These are phyloP conservation scores for Podospora tetraspora DNA, from an alignment of 495 filamentous ascomycete genomes.

Conservation along the genomic window DNA sequence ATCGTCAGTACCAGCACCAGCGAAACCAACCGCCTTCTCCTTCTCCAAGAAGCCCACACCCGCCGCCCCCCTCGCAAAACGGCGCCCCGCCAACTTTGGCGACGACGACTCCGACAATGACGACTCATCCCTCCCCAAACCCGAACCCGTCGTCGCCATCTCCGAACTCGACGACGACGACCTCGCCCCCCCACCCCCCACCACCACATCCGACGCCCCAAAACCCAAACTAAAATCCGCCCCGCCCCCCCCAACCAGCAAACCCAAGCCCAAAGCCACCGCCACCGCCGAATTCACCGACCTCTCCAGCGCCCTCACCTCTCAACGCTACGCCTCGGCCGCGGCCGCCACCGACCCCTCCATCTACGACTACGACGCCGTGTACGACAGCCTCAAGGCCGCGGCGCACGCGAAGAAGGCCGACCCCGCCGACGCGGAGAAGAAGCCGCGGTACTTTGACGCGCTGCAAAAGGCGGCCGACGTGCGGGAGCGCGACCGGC, in stretches of 20 bases:
- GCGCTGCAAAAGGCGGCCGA: slow-evolving; percentile 75
- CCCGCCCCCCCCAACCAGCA: slow-evolving; percentile 6
- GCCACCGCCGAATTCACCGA: slow-evolving; percentile 39
- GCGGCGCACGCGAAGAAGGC: slow-evolving; percentile 27
- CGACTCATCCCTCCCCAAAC: slow-evolving; percentile 10
- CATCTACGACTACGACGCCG: slow-evolving; percentile 73
- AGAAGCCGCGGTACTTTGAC: slow-evolving; percentile 78
- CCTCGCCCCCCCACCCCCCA: background rate
- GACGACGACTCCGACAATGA: slow-evolving; percentile 25
- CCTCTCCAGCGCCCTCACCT: slow-evolving; percentile 50
- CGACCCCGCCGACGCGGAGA: slow-evolving; percentile 37
- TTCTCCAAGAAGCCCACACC: slow-evolving; percentile 18
- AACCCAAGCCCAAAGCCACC: slow-evolving; percentile 38
- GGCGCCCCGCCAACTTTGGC: slow-evolving; percentile 28
- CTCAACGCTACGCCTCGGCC: slow-evolving; percentile 50
- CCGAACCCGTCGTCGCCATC: slow-evolving; percentile 16
- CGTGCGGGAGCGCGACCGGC: slow-evolving; percentile 78
- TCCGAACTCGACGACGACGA: slow-evolving; percentile 23
- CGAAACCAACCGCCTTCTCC: background rate
- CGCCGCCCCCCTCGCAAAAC: slow-evolving; percentile 15
- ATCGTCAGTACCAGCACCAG: background rate
- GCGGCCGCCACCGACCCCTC: slow-evolving; percentile 61
- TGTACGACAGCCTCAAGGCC: slow-evolving; percentile 60
- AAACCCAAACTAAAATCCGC: slow-evolving; percentile 48
- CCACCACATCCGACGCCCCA: slow-evolving; percentile 20